phyloP scores from a whole-genome alignment of 352 stramenopile species.

The Pythium aphanidermatum region DNA sequence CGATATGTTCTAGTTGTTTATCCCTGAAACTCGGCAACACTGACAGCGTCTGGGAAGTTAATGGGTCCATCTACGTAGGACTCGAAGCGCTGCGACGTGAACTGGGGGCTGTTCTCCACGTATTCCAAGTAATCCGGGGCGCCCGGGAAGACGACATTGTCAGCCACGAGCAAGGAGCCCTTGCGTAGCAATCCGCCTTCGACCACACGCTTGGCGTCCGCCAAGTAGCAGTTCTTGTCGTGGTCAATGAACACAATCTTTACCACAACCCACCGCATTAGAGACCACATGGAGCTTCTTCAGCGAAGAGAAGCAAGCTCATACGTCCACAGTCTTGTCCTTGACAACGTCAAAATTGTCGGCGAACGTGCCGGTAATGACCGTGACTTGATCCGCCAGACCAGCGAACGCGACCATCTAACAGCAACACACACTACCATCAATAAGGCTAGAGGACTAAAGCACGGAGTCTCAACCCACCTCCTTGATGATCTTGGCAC shows the following conservation, averaged over 20 bases:
- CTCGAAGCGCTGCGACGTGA: too few relatives aligned
- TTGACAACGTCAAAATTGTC: conserved; percentile 4
- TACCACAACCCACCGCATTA: not conserved
- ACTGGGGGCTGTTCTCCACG: too few relatives aligned
- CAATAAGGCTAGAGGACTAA: not conserved
- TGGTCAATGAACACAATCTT: conserved; percentile 19
- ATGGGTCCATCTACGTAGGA: too few relatives aligned
- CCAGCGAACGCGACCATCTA: conserved; percentile 15
- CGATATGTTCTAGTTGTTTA: too few relatives aligned
- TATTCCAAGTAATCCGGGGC: conserved; percentile 15
- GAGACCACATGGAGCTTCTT: conserved; percentile 11
- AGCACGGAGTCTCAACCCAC: not conserved
- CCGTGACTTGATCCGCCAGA: conserved; percentile 8
- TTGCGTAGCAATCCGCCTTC: conserved; percentile 5
- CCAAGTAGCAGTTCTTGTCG: conserved; percentile 7
- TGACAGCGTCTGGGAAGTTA: too few relatives aligned
- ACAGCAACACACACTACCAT: not conserved
- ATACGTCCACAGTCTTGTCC: conserved; percentile 9
- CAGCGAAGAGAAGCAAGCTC: too few relatives aligned
- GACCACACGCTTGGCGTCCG: conserved; percentile 12
- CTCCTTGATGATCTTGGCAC: not conserved
- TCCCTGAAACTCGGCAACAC: too few relatives aligned
- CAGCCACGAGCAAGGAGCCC: conserved; percentile 11
- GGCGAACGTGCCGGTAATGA: conserved; percentile 11
- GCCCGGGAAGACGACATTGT: conserved; percentile 13